Evolutionary conservation across 257 asterid genomes (phyloP), one percentile per base, ranked within the genome.

Genomic region (Solanum piurae): DNA sequence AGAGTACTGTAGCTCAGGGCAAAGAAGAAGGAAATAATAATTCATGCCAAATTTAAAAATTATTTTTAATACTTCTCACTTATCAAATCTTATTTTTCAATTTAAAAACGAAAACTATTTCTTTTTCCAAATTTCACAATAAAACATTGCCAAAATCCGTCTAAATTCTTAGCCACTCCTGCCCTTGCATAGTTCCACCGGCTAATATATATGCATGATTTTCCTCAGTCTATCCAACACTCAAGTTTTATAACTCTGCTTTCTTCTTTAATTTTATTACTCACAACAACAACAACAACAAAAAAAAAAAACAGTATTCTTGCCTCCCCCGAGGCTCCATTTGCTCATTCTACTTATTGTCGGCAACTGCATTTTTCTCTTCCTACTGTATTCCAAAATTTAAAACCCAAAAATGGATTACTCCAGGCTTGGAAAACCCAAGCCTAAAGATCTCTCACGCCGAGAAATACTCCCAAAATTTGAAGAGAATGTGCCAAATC

Each of bases 351-450:
- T 79, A 44, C 23, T 71, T 29, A 13, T 38, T 55, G 83, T 55
- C 62, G 36, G 42, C 31, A 85, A 42, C 69, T 11, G 44, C 34
- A 44, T 69, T 69, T 71, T 18, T 46, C 20, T 86, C 29, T 20
- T 60, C 25, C 12, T 84, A 40, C n/a, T 42, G 64, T 13, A 40
- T n/a, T 21, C 14, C 12, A 25, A 83, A 9, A 83, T 16, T 34
- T 33, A 5, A 34, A n/a, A 66, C 27, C 76, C 42, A 46, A 72
- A 44, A 12, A 94, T 94, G 98, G 95, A 90, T 9, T 93, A 94
- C 88, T 95, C 93, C 66, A 90, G 93, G 93, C 93, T 94, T 83
- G 96, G 90, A 52, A 36, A 89, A 9, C 12, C 83, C 62, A 72
- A 27, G 46, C 62, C 44, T 85, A 40, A 68, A 9, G 88, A 85